Conservation (phyloP, 1,139 yeast genomes). For the Saccharomyces hybrid region DNA sequence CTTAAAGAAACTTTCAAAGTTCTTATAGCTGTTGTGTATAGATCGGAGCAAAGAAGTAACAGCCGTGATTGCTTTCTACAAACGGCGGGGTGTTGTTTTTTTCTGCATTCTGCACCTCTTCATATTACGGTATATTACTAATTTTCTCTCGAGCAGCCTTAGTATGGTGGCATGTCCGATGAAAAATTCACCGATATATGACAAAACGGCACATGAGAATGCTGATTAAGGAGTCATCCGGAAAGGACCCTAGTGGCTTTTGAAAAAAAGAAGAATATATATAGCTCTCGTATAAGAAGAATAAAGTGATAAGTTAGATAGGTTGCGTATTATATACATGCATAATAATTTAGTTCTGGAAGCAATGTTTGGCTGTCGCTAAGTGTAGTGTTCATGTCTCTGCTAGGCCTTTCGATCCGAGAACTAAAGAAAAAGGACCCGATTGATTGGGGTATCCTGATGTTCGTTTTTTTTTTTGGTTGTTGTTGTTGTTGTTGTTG, state of each 20-base stretch:
- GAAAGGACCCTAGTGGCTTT: not conserved
- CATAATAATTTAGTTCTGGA: not conserved
- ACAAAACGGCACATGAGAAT: not conserved
- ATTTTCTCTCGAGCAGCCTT: not conserved
- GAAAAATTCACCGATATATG: not conserved
- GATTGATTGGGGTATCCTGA: slow-evolving; percentile 23
- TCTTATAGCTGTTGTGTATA: not conserved
- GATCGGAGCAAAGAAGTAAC: not conserved
- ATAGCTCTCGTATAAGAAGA: not conserved
- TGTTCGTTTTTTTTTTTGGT: slow-evolving; percentile 59
- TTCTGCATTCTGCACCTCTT: not conserved
- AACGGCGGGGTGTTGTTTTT: not conserved
- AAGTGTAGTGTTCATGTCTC: not conserved
- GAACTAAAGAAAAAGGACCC: not conserved
- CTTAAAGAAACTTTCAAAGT: not conserved
- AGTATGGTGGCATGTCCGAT: not conserved
- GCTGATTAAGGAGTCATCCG: not conserved
- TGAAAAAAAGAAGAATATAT: not conserved
- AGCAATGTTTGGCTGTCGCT: not conserved
- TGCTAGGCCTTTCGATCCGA: not conserved
- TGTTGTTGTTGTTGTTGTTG: slow-evolving; percentile 27
- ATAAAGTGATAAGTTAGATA: not conserved
- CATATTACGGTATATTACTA: not conserved
- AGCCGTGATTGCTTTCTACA: not conserved
- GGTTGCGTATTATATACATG: not conserved